Conservation (phyloP, 2,329 filamentous ascomycete genomes). For the Teratosphaeria destructans region DNA sequence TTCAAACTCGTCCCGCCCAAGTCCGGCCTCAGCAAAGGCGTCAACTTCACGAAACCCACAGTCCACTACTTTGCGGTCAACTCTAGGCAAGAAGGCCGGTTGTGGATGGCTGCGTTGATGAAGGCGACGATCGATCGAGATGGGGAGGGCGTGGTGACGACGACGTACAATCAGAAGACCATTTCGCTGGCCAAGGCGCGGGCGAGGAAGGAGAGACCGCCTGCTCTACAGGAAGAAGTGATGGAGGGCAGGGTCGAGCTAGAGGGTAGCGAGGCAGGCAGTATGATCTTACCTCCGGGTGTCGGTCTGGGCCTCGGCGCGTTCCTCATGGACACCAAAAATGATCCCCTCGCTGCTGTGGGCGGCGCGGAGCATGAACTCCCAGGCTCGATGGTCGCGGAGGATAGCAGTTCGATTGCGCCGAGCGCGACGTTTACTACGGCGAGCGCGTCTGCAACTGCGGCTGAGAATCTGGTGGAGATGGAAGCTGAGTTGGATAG, state of each 20-base stretch:
- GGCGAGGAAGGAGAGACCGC: conserved; percentile 78
- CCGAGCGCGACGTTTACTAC: neutral
- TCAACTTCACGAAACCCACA: conserved; percentile 95
- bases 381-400: too few species aligned
- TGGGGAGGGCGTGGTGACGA: conserved; percentile 60
- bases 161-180: conserved; percentile 93
- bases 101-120: conserved; percentile 98
- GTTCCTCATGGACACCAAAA: neutral
- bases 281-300: neutral
- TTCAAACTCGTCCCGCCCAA: conserved; percentile 95
- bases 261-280: conserved; percentile 4
- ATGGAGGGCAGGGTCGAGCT: conserved; percentile 14
- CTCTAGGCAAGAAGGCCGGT: conserved; percentile 71
- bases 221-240: conserved; percentile 60
- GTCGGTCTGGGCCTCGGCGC: neutral
- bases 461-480: neutral
- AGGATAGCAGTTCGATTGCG: neutral
- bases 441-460: neutral
- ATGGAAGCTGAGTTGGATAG: neutral
- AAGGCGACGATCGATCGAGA: conserved; percentile 98
- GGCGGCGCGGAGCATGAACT: neutral
- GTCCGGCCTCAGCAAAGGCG: conserved; percentile 73
- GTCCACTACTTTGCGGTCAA: conserved; percentile 97
- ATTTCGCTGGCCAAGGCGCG: conserved; percentile 84
- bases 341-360: neutral